These are phyloP conservation scores for Avicennia marina DNA, from an alignment of 257 asterid genomes.

Conservation along the genomic window DNA sequence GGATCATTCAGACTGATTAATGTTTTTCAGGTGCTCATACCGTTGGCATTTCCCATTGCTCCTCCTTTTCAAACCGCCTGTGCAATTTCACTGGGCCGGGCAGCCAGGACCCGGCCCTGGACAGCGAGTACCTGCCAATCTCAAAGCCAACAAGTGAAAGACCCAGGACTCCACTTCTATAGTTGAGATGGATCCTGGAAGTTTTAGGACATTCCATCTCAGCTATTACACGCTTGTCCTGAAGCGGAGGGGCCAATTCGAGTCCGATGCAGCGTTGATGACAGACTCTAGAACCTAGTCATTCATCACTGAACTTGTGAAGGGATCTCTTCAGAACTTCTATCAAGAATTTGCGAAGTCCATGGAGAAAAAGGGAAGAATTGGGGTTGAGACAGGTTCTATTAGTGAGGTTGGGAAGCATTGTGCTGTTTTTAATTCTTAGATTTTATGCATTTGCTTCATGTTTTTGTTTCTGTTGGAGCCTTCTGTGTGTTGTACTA, in stretches of 20 bases:
- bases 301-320: constrained; percentile 24
- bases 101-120: constrained; percentile 57
- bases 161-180: constrained; percentile 29
- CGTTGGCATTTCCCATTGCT: constrained; percentile 55
- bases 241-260: constrained; percentile 58
- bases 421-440: constrained; percentile 62
- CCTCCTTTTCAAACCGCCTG: constrained; percentile 43
- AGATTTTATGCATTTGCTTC: neutral
- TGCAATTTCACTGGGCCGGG: constrained; percentile 68
- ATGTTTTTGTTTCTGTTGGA: neutral
- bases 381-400: constrained; percentile 52
- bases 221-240: constrained; percentile 54
- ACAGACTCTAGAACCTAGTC: constrained; percentile 37
- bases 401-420: constrained; percentile 53
- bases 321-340: constrained; percentile 34
- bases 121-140: constrained; percentile 55
- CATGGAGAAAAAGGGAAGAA: constrained; percentile 68
- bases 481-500: neutral
- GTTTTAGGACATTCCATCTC: constrained; percentile 62
- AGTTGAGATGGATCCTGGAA: constrained; percentile 72
- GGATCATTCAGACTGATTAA: neutral
- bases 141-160: constrained; percentile 46
- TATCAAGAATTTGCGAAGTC: constrained; percentile 44
- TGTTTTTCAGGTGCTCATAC: constrained; percentile 66
- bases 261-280: constrained; percentile 53